These are phyloP conservation scores for Ceratobasidium sp. DNA, from an alignment of 1,284 basidiomycete species.

Conservation along the genomic window DNA sequence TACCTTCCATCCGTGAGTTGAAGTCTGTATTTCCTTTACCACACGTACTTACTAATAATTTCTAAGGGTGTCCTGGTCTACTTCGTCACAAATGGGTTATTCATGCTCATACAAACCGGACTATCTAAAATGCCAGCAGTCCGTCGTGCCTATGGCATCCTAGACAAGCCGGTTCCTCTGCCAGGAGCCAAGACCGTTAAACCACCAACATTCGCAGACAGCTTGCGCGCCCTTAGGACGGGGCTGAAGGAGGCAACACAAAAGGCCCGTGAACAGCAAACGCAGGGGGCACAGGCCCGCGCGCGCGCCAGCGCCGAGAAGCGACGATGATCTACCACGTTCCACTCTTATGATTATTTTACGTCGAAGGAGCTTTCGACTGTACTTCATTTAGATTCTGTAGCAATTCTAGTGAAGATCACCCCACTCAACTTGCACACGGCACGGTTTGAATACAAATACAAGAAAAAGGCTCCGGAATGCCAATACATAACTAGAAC, in stretches of 20 bases:
- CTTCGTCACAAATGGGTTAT: conserved; percentile 60
- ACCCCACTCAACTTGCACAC: conserved; percentile 13
- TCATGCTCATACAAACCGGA: conserved; percentile 56
- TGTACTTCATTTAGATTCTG: background rate
- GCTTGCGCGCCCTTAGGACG: conserved; percentile 34
- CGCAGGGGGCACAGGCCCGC: conserved; percentile 25
- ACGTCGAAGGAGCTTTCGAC: background rate
- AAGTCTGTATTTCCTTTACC: too few species aligned
- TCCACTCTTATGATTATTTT: background rate
- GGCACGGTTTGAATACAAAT: background rate
- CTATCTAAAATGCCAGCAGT: conserved; percentile 45
- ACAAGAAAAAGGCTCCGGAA: background rate
- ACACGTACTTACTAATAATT: background rate
- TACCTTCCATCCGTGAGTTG: conserved; percentile 52
- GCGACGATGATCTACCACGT: conserved; percentile 16
- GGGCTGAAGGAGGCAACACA: conserved; percentile 30
- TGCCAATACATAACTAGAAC: background rate
- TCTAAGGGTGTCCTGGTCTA: conserved; percentile 71
- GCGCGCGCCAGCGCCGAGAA: conserved; percentile 7
- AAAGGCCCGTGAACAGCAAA: conserved; percentile 41
- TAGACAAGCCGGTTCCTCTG: conserved; percentile 42
- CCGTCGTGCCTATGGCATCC: conserved; percentile 32
- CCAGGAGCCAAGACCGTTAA: conserved; percentile 31
- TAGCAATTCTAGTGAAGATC: background rate
- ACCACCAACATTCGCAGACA: conserved; percentile 44